Percentiles rank a stretch among this genome's conserved stretches.
phyloP scores from a whole-genome alignment of 768 basidiomycete species.

The Fomitopsis pulvina region DNA sequence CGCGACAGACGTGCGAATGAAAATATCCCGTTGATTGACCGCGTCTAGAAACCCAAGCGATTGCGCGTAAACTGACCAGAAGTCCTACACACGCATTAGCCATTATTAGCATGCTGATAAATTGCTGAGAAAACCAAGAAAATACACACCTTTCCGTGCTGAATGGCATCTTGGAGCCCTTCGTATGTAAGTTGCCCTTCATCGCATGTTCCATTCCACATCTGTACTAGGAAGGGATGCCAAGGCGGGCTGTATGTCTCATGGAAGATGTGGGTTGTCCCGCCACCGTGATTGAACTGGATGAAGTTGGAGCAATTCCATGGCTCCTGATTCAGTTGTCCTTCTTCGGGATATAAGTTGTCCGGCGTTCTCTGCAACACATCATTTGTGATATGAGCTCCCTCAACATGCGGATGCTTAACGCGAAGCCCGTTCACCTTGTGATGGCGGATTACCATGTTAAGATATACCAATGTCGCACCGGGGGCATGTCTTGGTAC shows the following conservation, averaged over 20 bases:
- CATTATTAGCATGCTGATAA: not conserved
- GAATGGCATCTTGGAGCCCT: conserved; percentile 36
- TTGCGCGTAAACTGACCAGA: conserved; percentile 37
- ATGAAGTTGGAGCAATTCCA: conserved; percentile 37
- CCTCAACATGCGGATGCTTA: not conserved
- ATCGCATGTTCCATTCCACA: conserved; percentile 46
- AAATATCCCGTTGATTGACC: conserved; percentile 31
- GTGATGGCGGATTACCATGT: conserved; percentile 40
- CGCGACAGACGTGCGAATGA: conserved; percentile 37
- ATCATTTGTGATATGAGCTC: not conserved
- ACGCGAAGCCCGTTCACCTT: conserved; percentile 27
- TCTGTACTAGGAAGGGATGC: conserved; percentile 37
- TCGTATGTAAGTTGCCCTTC: conserved; percentile 38
- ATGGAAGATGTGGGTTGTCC: conserved; percentile 33
- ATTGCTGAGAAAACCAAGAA: not conserved
- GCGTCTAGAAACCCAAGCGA: conserved; percentile 30
- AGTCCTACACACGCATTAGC: conserved; percentile 28
- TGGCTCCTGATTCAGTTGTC: conserved; percentile 28
- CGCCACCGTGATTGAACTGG: conserved; percentile 33
- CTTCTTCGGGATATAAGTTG: conserved; percentile 40
- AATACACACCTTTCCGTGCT: conserved; percentile 36
- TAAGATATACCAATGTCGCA: conserved; percentile 34
- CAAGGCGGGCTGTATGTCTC: conserved; percentile 29
- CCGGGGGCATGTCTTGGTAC: conserved; percentile 21
- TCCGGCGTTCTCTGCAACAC: conserved; percentile 40